These are phyloP conservation scores for Xylariaceae sp. DNA, from an alignment of 2,329 filamentous ascomycete genomes.

Conservation along the genomic window DNA sequence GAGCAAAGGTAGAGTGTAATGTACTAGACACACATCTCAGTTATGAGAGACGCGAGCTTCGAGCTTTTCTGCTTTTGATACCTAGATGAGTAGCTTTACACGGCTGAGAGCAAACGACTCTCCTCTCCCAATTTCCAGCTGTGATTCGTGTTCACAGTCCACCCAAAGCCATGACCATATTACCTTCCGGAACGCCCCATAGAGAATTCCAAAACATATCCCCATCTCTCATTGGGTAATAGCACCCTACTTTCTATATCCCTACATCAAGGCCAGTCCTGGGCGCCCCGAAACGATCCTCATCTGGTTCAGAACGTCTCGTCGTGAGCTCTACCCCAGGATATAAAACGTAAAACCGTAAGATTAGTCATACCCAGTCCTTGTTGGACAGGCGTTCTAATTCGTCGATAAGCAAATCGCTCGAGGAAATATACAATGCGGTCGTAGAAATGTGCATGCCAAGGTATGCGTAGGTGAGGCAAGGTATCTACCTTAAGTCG, in stretches of 20 bases:
- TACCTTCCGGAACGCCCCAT: conserved; percentile 24
- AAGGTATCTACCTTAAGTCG: neutral
- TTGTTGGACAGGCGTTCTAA: conserved; percentile 30
- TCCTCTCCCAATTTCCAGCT: conserved; percentile 13
- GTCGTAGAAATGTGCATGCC: conserved; percentile 27
- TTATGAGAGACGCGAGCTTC: neutral
- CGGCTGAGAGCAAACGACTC: neutral
- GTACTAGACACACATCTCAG: neutral
- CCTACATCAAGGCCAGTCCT: conserved; percentile 15
- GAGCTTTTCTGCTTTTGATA: neutral
- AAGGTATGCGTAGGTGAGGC: conserved; percentile 11
- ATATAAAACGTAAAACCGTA: conserved; percentile 35
- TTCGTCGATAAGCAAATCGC: conserved; percentile 29
- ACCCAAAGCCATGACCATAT: conserved; percentile 7
- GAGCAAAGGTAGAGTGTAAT: neutral
- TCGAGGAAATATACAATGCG: conserved; percentile 42
- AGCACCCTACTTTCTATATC: conserved; percentile 25
- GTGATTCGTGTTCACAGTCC: conserved; percentile 18
- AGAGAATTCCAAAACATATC: conserved; percentile 21
- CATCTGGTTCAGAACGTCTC: conserved; percentile 16
- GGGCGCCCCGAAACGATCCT: conserved; percentile 19
- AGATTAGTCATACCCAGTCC: conserved; percentile 37
- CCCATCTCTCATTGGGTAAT: conserved; percentile 8
- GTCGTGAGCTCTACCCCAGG: conserved; percentile 23
- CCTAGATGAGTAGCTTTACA: conserved; percentile 17